Base-by-base conservation (phyloP, 2,329 filamentous ascomycete genomes). In the Coniochaeta hoffmannii region DNA sequence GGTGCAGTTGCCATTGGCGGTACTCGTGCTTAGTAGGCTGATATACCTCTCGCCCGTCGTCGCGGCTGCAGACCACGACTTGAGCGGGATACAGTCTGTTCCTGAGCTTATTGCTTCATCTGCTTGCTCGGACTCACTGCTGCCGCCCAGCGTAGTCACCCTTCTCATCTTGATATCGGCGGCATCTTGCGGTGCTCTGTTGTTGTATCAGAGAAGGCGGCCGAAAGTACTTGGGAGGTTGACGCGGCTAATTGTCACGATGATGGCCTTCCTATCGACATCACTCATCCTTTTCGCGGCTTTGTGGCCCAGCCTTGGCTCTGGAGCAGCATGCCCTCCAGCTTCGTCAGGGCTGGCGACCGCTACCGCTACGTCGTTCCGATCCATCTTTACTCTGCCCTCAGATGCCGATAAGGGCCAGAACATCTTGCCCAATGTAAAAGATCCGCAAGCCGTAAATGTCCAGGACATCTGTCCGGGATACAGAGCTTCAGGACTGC, bases 391-490 rank as follows among this genome's bases (percentile, higher is more conserved):
- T 59, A 82, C 77, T 0, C 67, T 81, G 3, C 76, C 78, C 3
- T 62, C 73, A n/a, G 66, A 66, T 30, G 73, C 72, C 8, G 74
- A 77, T 59, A 60, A 66, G 22, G 79, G 78, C 53, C 71, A 67
- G 15, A 68, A 74, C 19, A 60, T 83, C 38, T 66, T 87, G 35
- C 80, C 86, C 31, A 89, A 88, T 64, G 78, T 88, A 60, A 62
- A 79, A 32, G 86, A 89, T 60, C 81, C 85, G 0, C 57, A 81
- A 54, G 85, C 86, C 10, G 71, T 83, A 53, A 73, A 88, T 66
- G 78, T 83, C 5, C 86, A 89, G 66, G 67, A 72, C 10, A 74
- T 82, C 1, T 90, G 88, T 63, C 85, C 86, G 0, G 87, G 88
- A 14, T 91, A 90, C 71, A 76, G 66, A 28, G 87, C 86, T 1